A percentile compares a stretch with the other conserved stretches of the same genome.
These are phyloP conservation scores for Eucalyptus victrix DNA, from an alignment of 345 rosid genomes.

Conservation along the genomic window DNA sequence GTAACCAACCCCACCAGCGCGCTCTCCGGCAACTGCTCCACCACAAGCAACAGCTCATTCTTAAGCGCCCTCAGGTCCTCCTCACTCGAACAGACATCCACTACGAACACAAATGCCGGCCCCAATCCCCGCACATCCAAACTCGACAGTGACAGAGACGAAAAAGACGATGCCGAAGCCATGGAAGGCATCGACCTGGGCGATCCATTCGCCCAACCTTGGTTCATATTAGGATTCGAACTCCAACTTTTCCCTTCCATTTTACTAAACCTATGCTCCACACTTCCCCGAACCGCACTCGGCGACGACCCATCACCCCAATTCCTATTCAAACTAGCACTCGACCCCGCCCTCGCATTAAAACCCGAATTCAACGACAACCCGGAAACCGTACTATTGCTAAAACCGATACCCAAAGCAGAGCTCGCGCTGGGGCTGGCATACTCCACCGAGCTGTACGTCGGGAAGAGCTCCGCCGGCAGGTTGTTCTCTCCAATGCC, in stretches of 20 bases:
- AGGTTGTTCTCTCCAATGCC: constrained; percentile 73
- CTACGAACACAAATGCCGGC: constrained; percentile 84
- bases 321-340: background rate
- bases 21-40: constrained; percentile 79
- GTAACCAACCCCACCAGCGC: constrained; percentile 59
- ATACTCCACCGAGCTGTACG: constrained; percentile 81
- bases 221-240: background rate
- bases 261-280: background rate
- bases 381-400: background rate
- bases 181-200: constrained; percentile 36
- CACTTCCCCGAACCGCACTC: background rate
- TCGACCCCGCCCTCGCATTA: background rate
- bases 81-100: constrained; percentile 58
- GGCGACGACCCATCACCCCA: constrained; percentile 3
- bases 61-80: constrained; percentile 67
- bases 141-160: constrained; percentile 7
- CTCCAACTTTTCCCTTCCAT: background rate
- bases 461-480: constrained; percentile 97
- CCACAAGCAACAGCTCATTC: constrained; percentile 56
- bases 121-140: constrained; percentile 19
- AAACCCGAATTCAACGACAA: background rate
- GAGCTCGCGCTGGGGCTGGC: background rate
- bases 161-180: constrained; percentile 4
- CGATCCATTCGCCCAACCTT: constrained; percentile 15
- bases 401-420: background rate